These are phyloP conservation scores for Lenwebbia sp. DNA, from an alignment of 345 rosid species.

Conservation along the genomic window DNA sequence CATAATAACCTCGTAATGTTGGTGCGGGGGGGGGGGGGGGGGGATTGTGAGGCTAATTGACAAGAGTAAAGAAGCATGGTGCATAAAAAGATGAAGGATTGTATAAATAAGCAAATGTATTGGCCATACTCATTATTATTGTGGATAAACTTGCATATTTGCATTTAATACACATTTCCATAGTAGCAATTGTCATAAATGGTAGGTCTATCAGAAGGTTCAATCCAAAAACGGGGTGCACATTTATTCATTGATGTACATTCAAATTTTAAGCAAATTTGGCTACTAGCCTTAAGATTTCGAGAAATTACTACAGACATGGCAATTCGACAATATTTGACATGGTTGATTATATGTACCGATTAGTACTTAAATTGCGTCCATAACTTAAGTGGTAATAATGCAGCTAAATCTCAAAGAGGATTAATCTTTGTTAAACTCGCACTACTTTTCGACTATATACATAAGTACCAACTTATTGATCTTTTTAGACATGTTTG, in stretches of 20 bases:
- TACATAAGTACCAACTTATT: not conserved
- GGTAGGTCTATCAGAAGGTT: not conserved
- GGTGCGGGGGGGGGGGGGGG: no score
- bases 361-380: no score
- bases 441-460: not conserved
- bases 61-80: not conserved
- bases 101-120: not conserved
- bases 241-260: not conserved
- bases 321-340: not conserved
- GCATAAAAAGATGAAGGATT: not conserved
- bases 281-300: not conserved
- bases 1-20: not conserved
- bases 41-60: not conserved
- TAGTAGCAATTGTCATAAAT: not conserved
- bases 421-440: not conserved
- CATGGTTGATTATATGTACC: not conserved
- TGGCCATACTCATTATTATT: no score
- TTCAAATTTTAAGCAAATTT: not conserved
- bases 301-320: not conserved
- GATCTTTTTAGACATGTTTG: not conserved
- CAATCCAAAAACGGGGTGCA: not conserved
- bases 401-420: not conserved
- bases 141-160: no score
- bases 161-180: not conserved
- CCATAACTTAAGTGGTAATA: no score